Evolutionary conservation across 257 asterid genomes (phyloP), one percentile per base, ranked within the genome.

Genomic region (Lycium ferocissimum): DNA sequence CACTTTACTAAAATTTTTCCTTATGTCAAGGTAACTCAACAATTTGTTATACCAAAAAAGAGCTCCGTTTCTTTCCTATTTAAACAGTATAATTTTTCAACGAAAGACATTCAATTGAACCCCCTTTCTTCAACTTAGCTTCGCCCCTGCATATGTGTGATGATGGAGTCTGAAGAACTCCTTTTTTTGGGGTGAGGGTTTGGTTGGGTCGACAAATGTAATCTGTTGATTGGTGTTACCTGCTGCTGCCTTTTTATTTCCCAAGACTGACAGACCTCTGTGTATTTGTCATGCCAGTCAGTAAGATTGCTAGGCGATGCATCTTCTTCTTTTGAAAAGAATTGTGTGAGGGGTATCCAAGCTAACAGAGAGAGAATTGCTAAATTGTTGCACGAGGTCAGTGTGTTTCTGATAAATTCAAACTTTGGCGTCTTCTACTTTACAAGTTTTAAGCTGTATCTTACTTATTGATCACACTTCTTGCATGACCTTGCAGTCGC

Each of bases 281-380:
- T 40, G 26, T 51, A 20, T 83, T 61, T 53, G 61, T 58, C 79
- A 83, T 66, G 85, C 15, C 83, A 96, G 99, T 96, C 99, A 0
- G 71, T 95, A 89, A 93, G 98, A 92, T 88, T 95, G 96, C 91
- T 96, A 63, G 99, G 95, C 51, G 99, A 96, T 87, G 98, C 99
- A 82, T 96, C 98, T 67, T 92, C 92, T 84, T 96, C 99, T 54
- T 96, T 96, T 83, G 99, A 95, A 88, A 96, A 96, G 94, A 96
- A 96, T 73, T 96, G 98, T 85, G 98, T 92, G 84, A 87, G 98
- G 71, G 99, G 98, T 82, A 96, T 96, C 87, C 94, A 92, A 91
- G 99, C 99, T 87, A 93, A 96, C 83, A 89, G 85, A 90, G 98
- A 93, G 69, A 93, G 98, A 84, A 96, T 96, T 63, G 85, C 94